Conservation (phyloP, 2,329 filamentous ascomycete species). For the Colletotrichum aenigma region DNA sequence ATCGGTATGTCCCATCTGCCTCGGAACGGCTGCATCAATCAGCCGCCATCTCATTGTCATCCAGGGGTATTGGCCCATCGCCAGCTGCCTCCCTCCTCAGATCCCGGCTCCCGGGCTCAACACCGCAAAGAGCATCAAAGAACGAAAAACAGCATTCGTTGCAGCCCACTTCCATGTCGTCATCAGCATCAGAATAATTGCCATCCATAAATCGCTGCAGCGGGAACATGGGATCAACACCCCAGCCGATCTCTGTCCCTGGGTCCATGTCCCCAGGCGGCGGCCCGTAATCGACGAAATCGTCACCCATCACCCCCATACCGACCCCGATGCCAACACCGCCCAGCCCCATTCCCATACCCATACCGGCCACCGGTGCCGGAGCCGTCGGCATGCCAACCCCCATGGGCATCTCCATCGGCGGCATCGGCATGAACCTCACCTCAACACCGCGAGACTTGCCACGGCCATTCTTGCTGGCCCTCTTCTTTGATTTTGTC, state of each 20-base stretch:
- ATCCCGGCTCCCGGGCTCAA: background rate
- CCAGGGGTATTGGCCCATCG: background rate
- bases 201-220: background rate
- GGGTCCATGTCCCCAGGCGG: slow-evolving; percentile 1
- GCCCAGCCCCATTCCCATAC: background rate
- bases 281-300: slow-evolving; percentile 14
- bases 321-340: background rate
- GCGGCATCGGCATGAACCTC: slow-evolving; percentile 3
- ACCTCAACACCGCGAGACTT: background rate
- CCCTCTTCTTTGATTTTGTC: background rate
- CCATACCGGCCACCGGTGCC: background rate
- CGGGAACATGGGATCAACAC: background rate
- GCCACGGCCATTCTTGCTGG: background rate
- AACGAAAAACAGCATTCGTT: slow-evolving; percentile 1
- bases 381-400: background rate
- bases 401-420: background rate
- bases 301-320: background rate
- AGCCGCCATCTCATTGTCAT: slow-evolving; percentile 8
- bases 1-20: background rate
- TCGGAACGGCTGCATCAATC: background rate
- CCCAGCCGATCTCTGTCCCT: slow-evolving; percentile 2
- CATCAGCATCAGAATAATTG: background rate
- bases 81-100: background rate
- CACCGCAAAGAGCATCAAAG: slow-evolving; percentile 2
- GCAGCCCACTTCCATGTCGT: background rate